Conservation (phyloP, 1,284 basidiomycete species). For the Leccinum griseonigrum region DNA sequence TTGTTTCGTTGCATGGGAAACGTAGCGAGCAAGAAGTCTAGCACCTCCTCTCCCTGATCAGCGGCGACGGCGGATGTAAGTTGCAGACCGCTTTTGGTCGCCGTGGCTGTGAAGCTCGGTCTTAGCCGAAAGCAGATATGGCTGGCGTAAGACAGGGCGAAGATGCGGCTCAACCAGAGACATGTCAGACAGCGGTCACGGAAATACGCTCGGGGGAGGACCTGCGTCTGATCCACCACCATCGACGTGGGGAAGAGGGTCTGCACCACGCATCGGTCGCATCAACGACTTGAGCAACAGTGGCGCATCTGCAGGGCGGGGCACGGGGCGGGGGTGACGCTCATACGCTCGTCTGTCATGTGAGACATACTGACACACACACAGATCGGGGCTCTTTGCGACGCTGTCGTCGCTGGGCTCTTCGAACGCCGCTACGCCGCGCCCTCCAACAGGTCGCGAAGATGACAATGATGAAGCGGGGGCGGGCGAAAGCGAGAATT, state of each 20-base stretch:
- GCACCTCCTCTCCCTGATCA: background rate
- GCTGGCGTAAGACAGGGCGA: background rate
- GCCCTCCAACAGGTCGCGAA: constrained; percentile 21
- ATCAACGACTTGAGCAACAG: constrained; percentile 34
- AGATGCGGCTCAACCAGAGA: background rate
- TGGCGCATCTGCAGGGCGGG: background rate
- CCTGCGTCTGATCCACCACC: constrained; percentile 43
- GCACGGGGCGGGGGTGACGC: constrained; percentile 11
- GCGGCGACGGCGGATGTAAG: no score
- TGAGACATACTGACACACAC: background rate
- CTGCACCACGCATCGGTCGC: constrained; percentile 37
- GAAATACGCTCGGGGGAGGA: constrained; percentile 47
- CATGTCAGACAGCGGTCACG: constrained; percentile 43
- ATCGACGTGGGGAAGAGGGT: constrained; percentile 44
- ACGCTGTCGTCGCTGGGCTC: constrained; percentile 23
- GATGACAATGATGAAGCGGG: constrained; percentile 48
- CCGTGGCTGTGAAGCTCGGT: background rate
- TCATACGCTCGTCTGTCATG: background rate
- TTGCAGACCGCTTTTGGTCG: no score
- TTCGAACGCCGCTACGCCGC: constrained; percentile 11
- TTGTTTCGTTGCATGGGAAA: background rate
- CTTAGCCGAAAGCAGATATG: background rate
- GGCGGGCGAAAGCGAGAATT: constrained; percentile 36
- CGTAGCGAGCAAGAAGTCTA: background rate
- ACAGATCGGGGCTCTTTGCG: constrained; percentile 19